A percentile compares a stretch with the other conserved stretches of the same genome.
phyloP scores from a whole-genome alignment of 192 early-diverging fungal genomes.

The Allomyces javanicus region DNA sequence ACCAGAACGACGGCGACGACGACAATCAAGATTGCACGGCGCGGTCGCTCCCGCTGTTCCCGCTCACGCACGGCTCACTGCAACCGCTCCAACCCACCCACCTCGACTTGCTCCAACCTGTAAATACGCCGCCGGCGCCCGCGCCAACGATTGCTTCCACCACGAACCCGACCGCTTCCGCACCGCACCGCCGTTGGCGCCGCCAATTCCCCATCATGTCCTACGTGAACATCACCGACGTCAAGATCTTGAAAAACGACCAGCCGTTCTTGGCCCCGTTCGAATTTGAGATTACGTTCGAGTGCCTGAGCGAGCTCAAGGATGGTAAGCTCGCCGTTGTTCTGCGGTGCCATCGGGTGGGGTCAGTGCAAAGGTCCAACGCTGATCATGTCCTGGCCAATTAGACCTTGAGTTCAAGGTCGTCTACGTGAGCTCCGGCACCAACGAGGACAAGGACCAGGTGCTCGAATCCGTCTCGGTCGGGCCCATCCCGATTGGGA shows the following conservation, averaged over 20 bases:
- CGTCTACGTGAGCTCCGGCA: conserved; percentile 62
- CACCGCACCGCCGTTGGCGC: too few relatives aligned
- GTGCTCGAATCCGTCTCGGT: conserved; percentile 86
- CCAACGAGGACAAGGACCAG: conserved; percentile 76
- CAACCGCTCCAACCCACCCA: too few relatives aligned
- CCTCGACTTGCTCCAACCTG: too few relatives aligned
- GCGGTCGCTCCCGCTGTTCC: too few relatives aligned
- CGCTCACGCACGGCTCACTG: too few relatives aligned
- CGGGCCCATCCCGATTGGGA: conserved; percentile 83
- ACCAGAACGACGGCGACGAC: too few relatives aligned
- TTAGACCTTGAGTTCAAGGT: conserved; percentile 95
- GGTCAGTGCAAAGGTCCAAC: too few relatives aligned
- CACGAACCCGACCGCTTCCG: too few relatives aligned
- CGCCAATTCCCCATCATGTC: conserved; percentile 28
- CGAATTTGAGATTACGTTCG: conserved; percentile 92
- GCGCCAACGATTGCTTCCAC: too few relatives aligned
- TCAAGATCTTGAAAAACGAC: conserved; percentile 72
- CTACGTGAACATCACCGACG: conserved; percentile 58
- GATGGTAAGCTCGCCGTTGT: conserved; percentile 37
- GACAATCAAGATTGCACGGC: too few relatives aligned
- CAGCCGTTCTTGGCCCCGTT: conserved; percentile 60
- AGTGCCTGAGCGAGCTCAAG: conserved; percentile 65
- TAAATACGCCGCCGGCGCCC: too few relatives aligned
- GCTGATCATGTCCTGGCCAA: not conserved
- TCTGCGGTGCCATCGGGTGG: not conserved